These are phyloP conservation scores for Euphorbia peplus DNA, from an alignment of 345 rosid species.

Conservation along the genomic window DNA sequence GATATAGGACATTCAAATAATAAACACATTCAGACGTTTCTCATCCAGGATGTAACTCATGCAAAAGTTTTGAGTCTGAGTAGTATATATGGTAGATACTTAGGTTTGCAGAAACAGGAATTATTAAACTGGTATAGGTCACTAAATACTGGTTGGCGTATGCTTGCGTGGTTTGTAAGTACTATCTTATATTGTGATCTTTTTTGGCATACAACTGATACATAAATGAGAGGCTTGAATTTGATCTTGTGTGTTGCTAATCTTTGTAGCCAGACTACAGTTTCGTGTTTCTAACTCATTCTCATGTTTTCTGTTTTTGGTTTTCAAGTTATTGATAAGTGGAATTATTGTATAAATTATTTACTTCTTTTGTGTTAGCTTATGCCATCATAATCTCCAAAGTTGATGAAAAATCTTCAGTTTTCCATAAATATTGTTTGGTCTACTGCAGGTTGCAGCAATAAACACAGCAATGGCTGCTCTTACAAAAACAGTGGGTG, in stretches of 20 bases:
- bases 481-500: conserved; percentile 94
- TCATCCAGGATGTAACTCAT: neutral
- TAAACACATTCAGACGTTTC: neutral
- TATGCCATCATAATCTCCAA: neutral
- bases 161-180: neutral
- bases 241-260: neutral
- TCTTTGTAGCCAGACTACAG: neutral
- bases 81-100: neutral
- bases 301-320: neutral
- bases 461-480: conserved; percentile 99
- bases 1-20: neutral
- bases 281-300: neutral
- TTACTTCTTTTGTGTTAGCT: neutral
- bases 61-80: neutral
- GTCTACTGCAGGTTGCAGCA: conserved; percentile 72
- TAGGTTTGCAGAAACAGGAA: neutral
- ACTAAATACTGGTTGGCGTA: neutral
- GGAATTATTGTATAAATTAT: neutral
- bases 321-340: neutral
- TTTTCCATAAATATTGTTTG: conserved; percentile 2
- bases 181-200: neutral
- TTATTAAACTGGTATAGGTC: neutral
- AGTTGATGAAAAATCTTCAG: neutral
- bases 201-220: neutral
- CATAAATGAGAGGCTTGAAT: neutral